Evolutionary conservation across 2,329 filamentous ascomycete species (phyloP).

Genomic region (Didymella segeticola): DNA sequence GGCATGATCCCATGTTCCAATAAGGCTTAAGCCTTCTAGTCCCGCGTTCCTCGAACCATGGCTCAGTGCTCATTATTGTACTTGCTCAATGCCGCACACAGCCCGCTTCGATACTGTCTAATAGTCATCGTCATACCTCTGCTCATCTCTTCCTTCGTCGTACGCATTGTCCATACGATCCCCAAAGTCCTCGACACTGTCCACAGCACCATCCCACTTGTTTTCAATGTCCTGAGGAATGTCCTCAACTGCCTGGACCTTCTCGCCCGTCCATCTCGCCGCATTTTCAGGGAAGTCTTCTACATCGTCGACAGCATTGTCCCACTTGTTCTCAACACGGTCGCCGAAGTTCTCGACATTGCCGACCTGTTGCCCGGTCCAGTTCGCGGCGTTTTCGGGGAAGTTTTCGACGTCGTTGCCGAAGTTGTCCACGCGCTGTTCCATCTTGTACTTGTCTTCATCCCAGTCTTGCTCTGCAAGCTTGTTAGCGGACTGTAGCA

Average conservation of each 20-base stretch:
- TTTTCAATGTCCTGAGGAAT: constrained; percentile 34
- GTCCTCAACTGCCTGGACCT: constrained; percentile 35
- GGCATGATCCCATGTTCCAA: too few relatives aligned
- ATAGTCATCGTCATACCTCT: constrained; percentile 32
- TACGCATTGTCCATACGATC: constrained; percentile 34
- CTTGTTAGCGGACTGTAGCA: constrained; percentile 1
- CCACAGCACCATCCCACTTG: constrained; percentile 30
- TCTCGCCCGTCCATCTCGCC: constrained; percentile 31
- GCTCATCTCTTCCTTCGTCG: constrained; percentile 31
- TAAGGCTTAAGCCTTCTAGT: too few relatives aligned
- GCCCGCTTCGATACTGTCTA: neutral
- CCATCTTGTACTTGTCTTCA: constrained; percentile 24
- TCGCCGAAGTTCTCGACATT: constrained; percentile 33
- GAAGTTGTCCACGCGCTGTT: constrained; percentile 24
- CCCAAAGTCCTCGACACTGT: constrained; percentile 27
- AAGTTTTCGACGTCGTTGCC: constrained; percentile 29
- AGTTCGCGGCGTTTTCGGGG: constrained; percentile 32
- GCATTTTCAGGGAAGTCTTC: constrained; percentile 36
- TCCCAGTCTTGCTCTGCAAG: constrained; percentile 27
- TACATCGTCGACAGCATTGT: constrained; percentile 28
- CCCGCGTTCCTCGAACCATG: too few relatives aligned
- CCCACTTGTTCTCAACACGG: constrained; percentile 27
- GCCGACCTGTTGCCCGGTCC: constrained; percentile 34
- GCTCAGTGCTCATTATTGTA: too few relatives aligned
- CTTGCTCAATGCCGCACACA: neutral